Evolutionary conservation across 352 stramenopile genomes (phyloP), one percentile per base, ranked within the genome.

Genomic region (Phytophthora multivora): DNA sequence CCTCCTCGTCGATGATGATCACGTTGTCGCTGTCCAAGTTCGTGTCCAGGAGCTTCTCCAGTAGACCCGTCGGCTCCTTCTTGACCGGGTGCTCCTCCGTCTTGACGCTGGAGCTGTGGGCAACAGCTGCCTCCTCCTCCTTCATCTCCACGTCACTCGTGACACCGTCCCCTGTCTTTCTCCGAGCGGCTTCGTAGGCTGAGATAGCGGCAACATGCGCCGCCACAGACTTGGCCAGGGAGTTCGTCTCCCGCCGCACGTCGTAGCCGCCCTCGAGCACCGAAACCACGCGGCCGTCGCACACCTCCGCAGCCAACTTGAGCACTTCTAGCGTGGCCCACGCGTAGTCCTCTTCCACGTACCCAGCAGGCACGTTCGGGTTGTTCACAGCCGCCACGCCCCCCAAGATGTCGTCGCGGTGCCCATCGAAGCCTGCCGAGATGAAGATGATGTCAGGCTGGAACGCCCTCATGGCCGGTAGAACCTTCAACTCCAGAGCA

Each of bases 221-320:
- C 3, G 80, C 83, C 4, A 93, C 83, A 11, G 86, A 95, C 62
- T 89, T 90, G 51, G 86, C 86, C 38, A 95, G 59, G 54, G 84
- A 88, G 51, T 93, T 93, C 6, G 86, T 95, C 59, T 93, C 83
- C 35, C 76, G 76, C 28, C 80, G 83, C 31, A 93, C 83, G 31
- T 93, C 85, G 65, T 95, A 96, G 19, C 88, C 88, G 26, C 88
- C 88, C 51, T 96, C 88, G n/a, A 96, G 64, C 36, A 96, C 86
- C 5, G 88, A 96, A 28, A 96, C 66, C 5, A 96, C 74, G 11
- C 86, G 80, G 23, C 88, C 88, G 43, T 93, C 73, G 45, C 87
- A 96, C 54, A 87, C 87, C 30, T 90, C 79, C 33, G 80, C 75
- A 2, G 86, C 86, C 16, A 95, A 46, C 65, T 88, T 83, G 16